phyloP scores from a whole-genome alignment of 2,329 filamentous ascomycete species.

The Clarireedia paspali region DNA sequence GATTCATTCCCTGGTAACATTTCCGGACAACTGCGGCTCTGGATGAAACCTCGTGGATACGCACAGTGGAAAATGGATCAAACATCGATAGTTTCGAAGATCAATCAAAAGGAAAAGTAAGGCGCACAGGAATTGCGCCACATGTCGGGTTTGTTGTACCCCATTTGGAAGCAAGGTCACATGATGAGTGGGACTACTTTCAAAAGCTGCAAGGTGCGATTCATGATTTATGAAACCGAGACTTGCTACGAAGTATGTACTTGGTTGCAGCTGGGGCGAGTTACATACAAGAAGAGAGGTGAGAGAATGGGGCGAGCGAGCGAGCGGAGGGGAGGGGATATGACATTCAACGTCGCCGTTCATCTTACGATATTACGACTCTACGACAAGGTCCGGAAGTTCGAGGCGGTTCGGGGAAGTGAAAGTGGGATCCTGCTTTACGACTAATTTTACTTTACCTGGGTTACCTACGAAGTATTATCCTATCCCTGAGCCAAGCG shows the following conservation, averaged over 20 bases:
- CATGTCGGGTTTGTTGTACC: not conserved
- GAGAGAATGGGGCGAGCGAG: too few species aligned
- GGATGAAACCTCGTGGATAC: slow-evolving; percentile 2
- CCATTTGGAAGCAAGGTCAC: not conserved
- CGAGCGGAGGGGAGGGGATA: too few species aligned
- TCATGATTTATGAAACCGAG: too few species aligned
- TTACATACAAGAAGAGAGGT: too few species aligned
- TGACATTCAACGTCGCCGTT: too few species aligned
- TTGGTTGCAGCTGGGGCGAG: too few species aligned
- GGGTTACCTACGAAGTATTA: too few species aligned
- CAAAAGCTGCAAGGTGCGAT: too few species aligned
- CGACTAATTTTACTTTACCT: not conserved
- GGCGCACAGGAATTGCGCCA: slow-evolving; percentile 3
- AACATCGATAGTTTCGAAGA: slow-evolving; percentile 8
- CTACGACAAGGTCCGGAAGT: not conserved
- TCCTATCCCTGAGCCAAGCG: not conserved
- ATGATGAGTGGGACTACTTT: not conserved
- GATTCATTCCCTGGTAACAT: not conserved
- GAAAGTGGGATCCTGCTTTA: not conserved
- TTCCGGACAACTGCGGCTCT: not conserved
- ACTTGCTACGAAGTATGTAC: too few species aligned
- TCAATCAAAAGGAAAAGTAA: not conserved
- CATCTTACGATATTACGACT: too few species aligned
- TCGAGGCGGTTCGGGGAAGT: not conserved
- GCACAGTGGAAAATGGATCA: slow-evolving; percentile 3